Percentiles rank a stretch among this genome's conserved stretches.
Evolutionary conservation across 1,139 yeast species (phyloP).

Genomic region (Geotrichum australiense): DNA sequence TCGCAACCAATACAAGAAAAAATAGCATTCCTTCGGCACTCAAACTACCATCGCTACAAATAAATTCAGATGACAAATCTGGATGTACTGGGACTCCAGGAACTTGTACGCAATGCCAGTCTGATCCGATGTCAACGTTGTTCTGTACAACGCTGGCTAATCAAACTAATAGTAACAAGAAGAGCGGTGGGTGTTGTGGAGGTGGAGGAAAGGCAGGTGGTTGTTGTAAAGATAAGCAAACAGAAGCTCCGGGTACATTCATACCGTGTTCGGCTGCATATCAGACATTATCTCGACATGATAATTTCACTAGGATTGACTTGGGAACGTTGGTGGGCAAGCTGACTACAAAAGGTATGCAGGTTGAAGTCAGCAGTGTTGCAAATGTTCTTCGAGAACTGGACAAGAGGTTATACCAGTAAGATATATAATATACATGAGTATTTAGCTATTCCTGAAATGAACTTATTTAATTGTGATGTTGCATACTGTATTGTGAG

Average conservation of each 20-base stretch:
- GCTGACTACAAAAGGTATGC: slow-evolving; percentile 76
- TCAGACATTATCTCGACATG: slow-evolving; percentile 74
- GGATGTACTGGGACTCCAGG: slow-evolving; percentile 91
- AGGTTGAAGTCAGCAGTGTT: slow-evolving; percentile 80
- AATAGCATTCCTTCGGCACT: neutral
- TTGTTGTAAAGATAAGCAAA: slow-evolving; percentile 21
- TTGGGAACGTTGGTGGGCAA: slow-evolving; percentile 68
- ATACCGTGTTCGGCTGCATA: slow-evolving; percentile 88
- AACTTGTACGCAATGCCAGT: slow-evolving; percentile 74
- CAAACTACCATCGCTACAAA: slow-evolving; percentile 45
- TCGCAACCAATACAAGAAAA: neutral
- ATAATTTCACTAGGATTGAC: slow-evolving; percentile 64
- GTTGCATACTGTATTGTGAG: neutral
- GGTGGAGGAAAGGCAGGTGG: slow-evolving; percentile 18
- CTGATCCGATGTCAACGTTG: slow-evolving; percentile 81
- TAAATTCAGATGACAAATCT: slow-evolving; percentile 29
- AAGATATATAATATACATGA: slow-evolving; percentile 22
- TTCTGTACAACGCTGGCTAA: slow-evolving; percentile 82
- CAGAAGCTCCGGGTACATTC: slow-evolving; percentile 43
- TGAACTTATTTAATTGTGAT: neutral
- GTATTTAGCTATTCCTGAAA: neutral
- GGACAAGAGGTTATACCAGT: slow-evolving; percentile 53
- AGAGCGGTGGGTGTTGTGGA: slow-evolving; percentile 20
- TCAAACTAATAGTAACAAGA: slow-evolving; percentile 18
- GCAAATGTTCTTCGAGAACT: slow-evolving; percentile 75